Evolutionary conservation across 495 filamentous ascomycete genomes (phyloP).

Genomic region (Sabuloglossum arenarium): DNA sequence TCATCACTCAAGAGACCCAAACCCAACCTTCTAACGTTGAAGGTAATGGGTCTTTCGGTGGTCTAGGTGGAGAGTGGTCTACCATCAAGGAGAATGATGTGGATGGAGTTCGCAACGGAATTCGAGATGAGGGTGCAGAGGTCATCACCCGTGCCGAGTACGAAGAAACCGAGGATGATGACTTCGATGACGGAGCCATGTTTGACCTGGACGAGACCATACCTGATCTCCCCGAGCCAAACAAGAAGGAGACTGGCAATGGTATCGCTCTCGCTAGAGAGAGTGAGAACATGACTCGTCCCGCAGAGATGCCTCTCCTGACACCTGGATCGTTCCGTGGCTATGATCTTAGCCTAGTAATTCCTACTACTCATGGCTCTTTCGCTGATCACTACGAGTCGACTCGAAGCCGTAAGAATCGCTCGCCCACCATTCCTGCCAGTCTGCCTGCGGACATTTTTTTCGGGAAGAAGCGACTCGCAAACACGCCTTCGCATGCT

Average conservation of each 20-base stretch:
- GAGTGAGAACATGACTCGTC: background rate
- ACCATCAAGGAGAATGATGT: background rate
- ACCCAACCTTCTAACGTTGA: background rate
- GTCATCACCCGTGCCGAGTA: background rate
- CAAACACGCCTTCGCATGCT: background rate
- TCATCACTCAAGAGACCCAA: background rate
- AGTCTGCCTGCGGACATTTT: background rate
- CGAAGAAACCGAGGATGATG: background rate
- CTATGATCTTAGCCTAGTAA: background rate
- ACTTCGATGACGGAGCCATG: background rate
- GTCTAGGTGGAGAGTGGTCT: background rate
- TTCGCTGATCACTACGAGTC: background rate
- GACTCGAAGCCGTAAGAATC: background rate
- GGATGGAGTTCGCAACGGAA: background rate
- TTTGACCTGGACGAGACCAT: constrained; percentile 2
- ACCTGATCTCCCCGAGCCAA: background rate
- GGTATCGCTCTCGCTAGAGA: background rate
- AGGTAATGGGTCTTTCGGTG: background rate
- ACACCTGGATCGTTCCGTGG: background rate
- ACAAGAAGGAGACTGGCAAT: background rate
- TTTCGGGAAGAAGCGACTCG: background rate
- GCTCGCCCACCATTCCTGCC: background rate
- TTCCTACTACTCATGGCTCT: background rate
- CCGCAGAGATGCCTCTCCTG: background rate
- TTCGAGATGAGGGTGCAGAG: background rate